Evolutionary conservation across 2,329 filamentous ascomycete genomes (phyloP).

Genomic region (Chrysosporium queenslandicum): DNA sequence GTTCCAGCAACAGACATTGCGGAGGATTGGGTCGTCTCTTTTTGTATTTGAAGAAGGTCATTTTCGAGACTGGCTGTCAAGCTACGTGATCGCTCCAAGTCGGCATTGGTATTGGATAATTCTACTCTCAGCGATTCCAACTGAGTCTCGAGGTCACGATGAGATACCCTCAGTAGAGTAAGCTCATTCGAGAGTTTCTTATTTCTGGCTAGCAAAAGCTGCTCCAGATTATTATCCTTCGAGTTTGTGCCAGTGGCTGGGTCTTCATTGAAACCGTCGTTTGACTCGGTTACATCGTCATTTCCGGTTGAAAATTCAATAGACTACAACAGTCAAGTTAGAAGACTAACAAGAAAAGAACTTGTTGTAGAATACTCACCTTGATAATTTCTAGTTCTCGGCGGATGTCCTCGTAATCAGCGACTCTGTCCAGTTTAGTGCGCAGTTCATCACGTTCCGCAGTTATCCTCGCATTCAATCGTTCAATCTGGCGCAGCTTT

Average conservation of each 20-base stretch:
- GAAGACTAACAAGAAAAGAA: slow-evolving; percentile 5
- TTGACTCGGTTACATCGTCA: slow-evolving; percentile 55
- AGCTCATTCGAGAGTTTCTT: slow-evolving; percentile 94
- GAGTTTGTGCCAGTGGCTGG: slow-evolving; percentile 37
- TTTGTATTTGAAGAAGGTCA: slow-evolving; percentile 78
- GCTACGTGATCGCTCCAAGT: slow-evolving; percentile 73
- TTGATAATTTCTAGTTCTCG: slow-evolving; percentile 93
- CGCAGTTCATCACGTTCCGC: slow-evolving; percentile 73
- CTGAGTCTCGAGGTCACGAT: slow-evolving; percentile 77
- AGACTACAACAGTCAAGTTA: slow-evolving; percentile 42
- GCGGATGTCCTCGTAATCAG: slow-evolving; percentile 92
- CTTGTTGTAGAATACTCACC: slow-evolving; percentile 27
- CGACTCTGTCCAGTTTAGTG: slow-evolving; percentile 74
- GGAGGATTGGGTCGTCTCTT: slow-evolving; percentile 68
- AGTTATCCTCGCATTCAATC: slow-evolving; percentile 62
- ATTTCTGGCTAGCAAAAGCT: slow-evolving; percentile 81
- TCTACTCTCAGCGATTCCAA: slow-evolving; percentile 75
- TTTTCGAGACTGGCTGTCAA: slow-evolving; percentile 85
- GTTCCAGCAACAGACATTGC: slow-evolving; percentile 90
- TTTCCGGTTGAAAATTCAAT: slow-evolving; percentile 93
- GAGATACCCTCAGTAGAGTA: slow-evolving; percentile 82
- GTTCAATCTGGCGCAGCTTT: slow-evolving; percentile 66
- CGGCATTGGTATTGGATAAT: slow-evolving; percentile 68
- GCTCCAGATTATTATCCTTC: slow-evolving; percentile 75
- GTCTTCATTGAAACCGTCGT: slow-evolving; percentile 27